A percentile compares a stretch with the other conserved stretches of the same genome.
Evolutionary conservation across 2,329 filamentous ascomycete species (phyloP).

Genomic region (Penicillium sp.): DNA sequence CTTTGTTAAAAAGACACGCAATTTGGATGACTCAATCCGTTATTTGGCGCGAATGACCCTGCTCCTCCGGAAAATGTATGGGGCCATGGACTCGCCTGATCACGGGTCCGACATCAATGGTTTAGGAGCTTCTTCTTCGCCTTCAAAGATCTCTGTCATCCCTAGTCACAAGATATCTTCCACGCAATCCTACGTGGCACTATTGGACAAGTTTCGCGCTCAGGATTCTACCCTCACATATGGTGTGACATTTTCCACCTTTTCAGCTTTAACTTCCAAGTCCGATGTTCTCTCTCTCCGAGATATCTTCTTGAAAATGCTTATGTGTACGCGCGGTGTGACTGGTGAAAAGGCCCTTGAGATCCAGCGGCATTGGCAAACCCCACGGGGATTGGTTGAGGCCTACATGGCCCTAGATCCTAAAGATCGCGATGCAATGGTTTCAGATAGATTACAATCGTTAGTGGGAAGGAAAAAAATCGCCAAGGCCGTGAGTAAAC

Average conservation of each 20-base stretch:
- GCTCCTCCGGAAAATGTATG: slow-evolving; percentile 65
- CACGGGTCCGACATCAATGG: slow-evolving; percentile 7
- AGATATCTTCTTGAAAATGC: slow-evolving; percentile 79
- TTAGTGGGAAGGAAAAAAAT: slow-evolving; percentile 70
- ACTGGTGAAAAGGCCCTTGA: slow-evolving; percentile 77
- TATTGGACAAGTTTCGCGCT: slow-evolving; percentile 60
- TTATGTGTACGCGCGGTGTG: slow-evolving; percentile 76
- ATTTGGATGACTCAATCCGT: slow-evolving; percentile 74
- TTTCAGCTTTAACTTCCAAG: slow-evolving; percentile 72
- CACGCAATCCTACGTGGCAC: slow-evolving; percentile 65
- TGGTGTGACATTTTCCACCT: slow-evolving; percentile 69
- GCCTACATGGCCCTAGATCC: slow-evolving; percentile 59
- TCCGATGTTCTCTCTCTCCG: slow-evolving; percentile 71
- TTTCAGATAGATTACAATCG: slow-evolving; percentile 56
- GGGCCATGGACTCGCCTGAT: slow-evolving; percentile 9
- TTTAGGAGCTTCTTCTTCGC: slow-evolving; percentile 44
- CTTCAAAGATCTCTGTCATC: slow-evolving; percentile 50
- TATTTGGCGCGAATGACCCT: slow-evolving; percentile 73
- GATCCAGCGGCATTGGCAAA: slow-evolving; percentile 76
- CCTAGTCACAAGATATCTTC: slow-evolving; percentile 61
- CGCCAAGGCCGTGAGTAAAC: slow-evolving; percentile 63
- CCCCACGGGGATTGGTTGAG: slow-evolving; percentile 69
- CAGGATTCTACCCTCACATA: slow-evolving; percentile 51
- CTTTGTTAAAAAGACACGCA: slow-evolving; percentile 73
- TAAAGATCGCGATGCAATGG: slow-evolving; percentile 61